A percentile compares a stretch with the other conserved stretches of the same genome.
Evolutionary conservation across 306 rosid species (phyloP).

Genomic region (Arachis stenosperma): DNA sequence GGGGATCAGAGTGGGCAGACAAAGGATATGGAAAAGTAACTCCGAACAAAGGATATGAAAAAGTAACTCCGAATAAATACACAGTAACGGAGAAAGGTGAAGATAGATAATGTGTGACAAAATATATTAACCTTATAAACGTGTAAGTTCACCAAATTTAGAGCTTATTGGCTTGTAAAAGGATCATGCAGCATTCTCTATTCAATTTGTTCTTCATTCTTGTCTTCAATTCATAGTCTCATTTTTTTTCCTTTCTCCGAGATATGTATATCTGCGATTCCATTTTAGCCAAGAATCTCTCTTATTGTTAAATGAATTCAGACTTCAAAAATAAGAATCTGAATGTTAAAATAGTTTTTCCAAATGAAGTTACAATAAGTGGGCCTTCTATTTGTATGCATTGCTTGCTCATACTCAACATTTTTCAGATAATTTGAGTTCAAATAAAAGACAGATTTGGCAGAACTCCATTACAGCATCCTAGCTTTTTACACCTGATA

Average conservation of each 20-base stretch:
- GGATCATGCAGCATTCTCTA: conserved; percentile 35
- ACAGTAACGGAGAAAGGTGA: too few relatives aligned
- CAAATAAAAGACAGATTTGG: conserved; percentile 3
- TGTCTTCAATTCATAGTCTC: conserved; percentile 24
- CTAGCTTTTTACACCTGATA: conserved; percentile 18
- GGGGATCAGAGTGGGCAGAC: too few relatives aligned
- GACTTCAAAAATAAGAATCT: too few relatives aligned
- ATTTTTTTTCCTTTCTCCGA: conserved; percentile 5
- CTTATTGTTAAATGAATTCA: background rate
- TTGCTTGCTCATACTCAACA: conserved; percentile 11
- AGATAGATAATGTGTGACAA: too few relatives aligned
- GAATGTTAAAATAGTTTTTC: background rate
- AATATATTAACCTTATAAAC: too few relatives aligned
- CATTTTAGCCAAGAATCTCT: background rate
- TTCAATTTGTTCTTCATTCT: conserved; percentile 16
- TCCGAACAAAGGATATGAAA: too few relatives aligned
- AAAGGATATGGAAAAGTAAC: too few relatives aligned
- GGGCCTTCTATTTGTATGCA: conserved; percentile 15
- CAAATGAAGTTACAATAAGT: conserved; percentile 3
- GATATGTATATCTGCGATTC: conserved; percentile 37
- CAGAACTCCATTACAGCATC: conserved; percentile 15
- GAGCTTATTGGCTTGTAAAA: background rate
- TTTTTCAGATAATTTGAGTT: background rate
- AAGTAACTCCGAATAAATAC: too few relatives aligned
- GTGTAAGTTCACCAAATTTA: too few relatives aligned